phyloP scores from a whole-genome alignment of 257 asterid species.

The Forsythia viridissima region DNA sequence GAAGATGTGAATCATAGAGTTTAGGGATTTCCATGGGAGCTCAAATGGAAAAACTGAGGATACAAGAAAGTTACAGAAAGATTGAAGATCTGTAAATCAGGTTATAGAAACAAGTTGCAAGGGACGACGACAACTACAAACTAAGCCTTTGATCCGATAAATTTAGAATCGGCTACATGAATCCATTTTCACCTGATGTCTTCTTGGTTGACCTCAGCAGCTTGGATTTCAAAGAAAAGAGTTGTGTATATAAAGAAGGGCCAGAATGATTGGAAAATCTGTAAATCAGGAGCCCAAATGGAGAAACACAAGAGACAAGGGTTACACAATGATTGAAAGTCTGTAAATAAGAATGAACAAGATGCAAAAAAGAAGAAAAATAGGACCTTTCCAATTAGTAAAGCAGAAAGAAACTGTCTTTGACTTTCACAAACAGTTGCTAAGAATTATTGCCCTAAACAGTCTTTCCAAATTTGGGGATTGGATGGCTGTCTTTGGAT shows the following conservation, averaged over 20 bases:
- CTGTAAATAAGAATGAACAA: neutral
- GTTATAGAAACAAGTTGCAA: neutral
- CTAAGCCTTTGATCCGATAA: neutral
- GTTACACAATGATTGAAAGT: neutral
- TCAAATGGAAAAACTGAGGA: no score
- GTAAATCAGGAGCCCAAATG: no score
- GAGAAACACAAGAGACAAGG: neutral
- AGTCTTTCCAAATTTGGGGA: neutral
- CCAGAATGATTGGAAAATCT: no score
- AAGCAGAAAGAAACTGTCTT: neutral
- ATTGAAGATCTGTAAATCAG: no score
- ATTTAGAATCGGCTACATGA: neutral
- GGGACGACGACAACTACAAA: neutral
- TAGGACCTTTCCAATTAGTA: neutral
- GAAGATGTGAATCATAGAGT: slow-evolving; percentile 31
- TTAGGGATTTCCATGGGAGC: slow-evolving; percentile 39
- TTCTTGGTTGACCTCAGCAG: neutral
- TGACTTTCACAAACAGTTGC: neutral
- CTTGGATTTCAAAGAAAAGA: neutral
- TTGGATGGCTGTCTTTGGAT: neutral
- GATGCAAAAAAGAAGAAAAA: neutral
- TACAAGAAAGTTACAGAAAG: no score
- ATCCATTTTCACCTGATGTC: neutral
- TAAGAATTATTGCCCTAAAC: neutral
- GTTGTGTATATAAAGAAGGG: no score